These are phyloP conservation scores for Xerocomellus chrysenteron DNA, from an alignment of 768 basidiomycete species.

Conservation along the genomic window DNA sequence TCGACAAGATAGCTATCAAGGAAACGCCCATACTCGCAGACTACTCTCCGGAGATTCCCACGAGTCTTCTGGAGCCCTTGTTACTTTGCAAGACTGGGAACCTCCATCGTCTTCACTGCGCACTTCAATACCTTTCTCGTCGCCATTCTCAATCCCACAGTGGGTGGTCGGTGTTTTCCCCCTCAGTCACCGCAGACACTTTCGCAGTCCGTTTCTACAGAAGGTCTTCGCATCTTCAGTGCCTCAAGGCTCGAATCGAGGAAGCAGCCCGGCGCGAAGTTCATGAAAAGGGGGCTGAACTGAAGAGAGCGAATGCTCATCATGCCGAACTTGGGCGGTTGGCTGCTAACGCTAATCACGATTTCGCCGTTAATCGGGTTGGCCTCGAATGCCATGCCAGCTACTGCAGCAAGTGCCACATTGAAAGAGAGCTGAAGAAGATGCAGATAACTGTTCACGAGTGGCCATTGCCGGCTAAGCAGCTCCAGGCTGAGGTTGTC, in stretches of 20 bases:
- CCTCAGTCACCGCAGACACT: slow-evolving; percentile 6
- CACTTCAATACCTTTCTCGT: slow-evolving; percentile 32
- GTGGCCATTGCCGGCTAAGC: slow-evolving; percentile 44
- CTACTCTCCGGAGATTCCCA: slow-evolving; percentile 35
- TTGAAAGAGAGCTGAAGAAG: slow-evolving; percentile 11
- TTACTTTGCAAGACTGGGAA: slow-evolving; percentile 28
- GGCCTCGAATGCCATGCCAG: neutral
- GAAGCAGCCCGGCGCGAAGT: slow-evolving; percentile 19
- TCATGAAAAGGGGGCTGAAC: slow-evolving; percentile 29
- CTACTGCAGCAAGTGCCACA: slow-evolving; percentile 32
- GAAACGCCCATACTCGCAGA: slow-evolving; percentile 27
- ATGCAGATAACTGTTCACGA: slow-evolving; percentile 41
- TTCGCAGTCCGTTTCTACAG: slow-evolving; percentile 39
- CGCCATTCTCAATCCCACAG: slow-evolving; percentile 23
- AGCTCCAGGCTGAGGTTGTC: slow-evolving; percentile 24
- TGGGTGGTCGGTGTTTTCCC: slow-evolving; percentile 36
- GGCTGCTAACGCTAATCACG: slow-evolving; percentile 7
- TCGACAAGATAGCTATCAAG: slow-evolving; percentile 27
- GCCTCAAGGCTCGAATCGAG: slow-evolving; percentile 33
- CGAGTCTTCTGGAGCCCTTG: slow-evolving; percentile 23
- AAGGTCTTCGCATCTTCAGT: slow-evolving; percentile 20
- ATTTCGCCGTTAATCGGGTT: neutral
- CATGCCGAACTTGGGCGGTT: slow-evolving; percentile 18
- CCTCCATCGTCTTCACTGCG: slow-evolving; percentile 27
- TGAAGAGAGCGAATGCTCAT: slow-evolving; percentile 19